These are phyloP conservation scores for Trametes polyzona DNA, from an alignment of 1,284 basidiomycete genomes.

Conservation along the genomic window DNA sequence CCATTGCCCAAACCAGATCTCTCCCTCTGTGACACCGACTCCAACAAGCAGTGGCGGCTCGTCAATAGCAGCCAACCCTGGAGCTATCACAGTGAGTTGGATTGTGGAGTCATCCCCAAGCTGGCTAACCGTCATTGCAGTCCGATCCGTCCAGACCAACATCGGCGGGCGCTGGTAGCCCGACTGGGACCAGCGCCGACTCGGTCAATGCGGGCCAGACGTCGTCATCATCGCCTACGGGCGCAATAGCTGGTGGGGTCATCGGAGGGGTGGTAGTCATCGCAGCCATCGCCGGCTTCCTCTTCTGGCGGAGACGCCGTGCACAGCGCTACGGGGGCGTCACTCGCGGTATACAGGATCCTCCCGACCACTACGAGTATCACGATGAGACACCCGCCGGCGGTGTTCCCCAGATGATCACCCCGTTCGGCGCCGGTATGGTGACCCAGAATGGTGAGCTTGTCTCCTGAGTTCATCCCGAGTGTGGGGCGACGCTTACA, in stretches of 20 bases:
- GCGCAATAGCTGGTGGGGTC: constrained; percentile 6
- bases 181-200: neutral
- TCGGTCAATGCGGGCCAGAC: neutral
- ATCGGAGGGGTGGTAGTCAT: neutral
- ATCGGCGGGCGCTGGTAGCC: no score
- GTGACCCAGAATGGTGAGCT: neutral
- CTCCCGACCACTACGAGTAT: neutral
- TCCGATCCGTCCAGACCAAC: neutral
- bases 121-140: neutral
- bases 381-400: neutral
- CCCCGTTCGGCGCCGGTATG: neutral
- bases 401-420: neutral
- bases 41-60: neutral
- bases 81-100: neutral
- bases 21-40: neutral
- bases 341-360: constrained; percentile 3
- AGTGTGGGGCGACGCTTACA: neutral
- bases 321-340: neutral
- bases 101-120: neutral
- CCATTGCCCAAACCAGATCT: constrained; percentile 18
- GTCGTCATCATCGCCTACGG: neutral
- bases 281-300: neutral
- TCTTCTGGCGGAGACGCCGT: constrained; percentile 10
- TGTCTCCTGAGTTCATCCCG: no score
- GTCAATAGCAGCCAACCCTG: neutral